Conservation (phyloP, 257 asterid genomes). For the Nicotiana attenuata region DNA sequence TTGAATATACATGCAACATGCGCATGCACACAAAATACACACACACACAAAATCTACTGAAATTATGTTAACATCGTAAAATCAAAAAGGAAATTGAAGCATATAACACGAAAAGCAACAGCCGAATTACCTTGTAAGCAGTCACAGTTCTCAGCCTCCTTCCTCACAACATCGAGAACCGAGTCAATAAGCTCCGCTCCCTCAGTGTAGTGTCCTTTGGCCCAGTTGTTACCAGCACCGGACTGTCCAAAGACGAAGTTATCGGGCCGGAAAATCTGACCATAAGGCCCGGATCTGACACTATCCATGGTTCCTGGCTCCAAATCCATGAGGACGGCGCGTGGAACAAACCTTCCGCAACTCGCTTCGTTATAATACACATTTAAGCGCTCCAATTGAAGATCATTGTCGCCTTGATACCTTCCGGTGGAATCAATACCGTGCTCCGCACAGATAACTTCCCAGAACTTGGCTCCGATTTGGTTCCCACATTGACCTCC, state of each 20-base stretch:
- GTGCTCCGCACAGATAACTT: slow-evolving; percentile 65
- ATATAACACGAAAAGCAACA: neutral
- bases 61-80: neutral
- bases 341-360: slow-evolving; percentile 73
- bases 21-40: neutral
- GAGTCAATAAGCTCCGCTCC: slow-evolving; percentile 81
- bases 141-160: slow-evolving; percentile 77
- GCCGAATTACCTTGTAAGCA: slow-evolving; percentile 54
- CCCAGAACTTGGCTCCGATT: slow-evolving; percentile 76
- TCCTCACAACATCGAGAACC: slow-evolving; percentile 70
- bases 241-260: slow-evolving; percentile 77
- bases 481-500: slow-evolving; percentile 90
- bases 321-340: slow-evolving; percentile 78
- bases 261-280: slow-evolving; percentile 57
- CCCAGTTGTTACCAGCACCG: slow-evolving; percentile 77
- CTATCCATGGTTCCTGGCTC: slow-evolving; percentile 88
- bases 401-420: slow-evolving; percentile 57
- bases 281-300: slow-evolving; percentile 69
- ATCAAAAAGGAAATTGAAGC: neutral
- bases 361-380: slow-evolving; percentile 78
- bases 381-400: slow-evolving; percentile 69
- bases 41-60: neutral
- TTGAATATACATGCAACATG: neutral
- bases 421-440: slow-evolving; percentile 70
- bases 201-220: slow-evolving; percentile 72